Evolutionary conservation across 495 filamentous ascomycete genomes (phyloP), one percentile per base, ranked within the genome.

Genomic region (Hypoxylon trugodes): DNA sequence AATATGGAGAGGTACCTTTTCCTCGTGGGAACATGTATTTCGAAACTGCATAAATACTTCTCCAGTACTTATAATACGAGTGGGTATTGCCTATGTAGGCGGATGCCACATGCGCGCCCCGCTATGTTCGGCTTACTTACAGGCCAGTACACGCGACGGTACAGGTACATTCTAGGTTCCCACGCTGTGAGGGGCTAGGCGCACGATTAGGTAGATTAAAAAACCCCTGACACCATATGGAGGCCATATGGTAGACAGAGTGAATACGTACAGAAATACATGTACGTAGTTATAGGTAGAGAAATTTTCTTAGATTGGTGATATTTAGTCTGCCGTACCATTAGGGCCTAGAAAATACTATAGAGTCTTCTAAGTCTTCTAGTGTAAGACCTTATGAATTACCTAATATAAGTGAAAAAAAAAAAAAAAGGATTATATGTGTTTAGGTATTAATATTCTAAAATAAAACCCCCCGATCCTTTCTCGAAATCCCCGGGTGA

Each of bases 121-220:
- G 60, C 60, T 52, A 58, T 52, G 52, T 50, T 51, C 22, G 60
- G 52, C 52, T 63, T 63, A 63, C 60, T 51, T 63, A 57, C 60
- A 63, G 51, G 45, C 16, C 51, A 28, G 37, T 42, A 63, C 52
- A 58, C 33, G 60, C 52, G 40, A 64, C 32, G 60, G n/a, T 41
- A 61, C 24, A 51, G 30, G 36, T 64, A 58, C 45, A 37, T 49
- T 38, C 48, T 18, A 62, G 45, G 59, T 15, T 47, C 53, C 51
- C 61, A 64, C 52, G 45, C 36, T 45, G 19, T 26, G 7, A 36
- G 47, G 18, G 33, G 24, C 32, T 58, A 57, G 38, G 38, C 56
- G 38, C 47, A 51, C 30, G 49, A 54, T n/a, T n/a, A n/a, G n/a
- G n/a, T 61, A 54, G 21, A 51, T 60, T 50, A 22, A 49, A n/a